These are phyloP conservation scores for Arachnomyces sp. DNA, from an alignment of 2,329 filamentous ascomycete genomes.

Conservation along the genomic window DNA sequence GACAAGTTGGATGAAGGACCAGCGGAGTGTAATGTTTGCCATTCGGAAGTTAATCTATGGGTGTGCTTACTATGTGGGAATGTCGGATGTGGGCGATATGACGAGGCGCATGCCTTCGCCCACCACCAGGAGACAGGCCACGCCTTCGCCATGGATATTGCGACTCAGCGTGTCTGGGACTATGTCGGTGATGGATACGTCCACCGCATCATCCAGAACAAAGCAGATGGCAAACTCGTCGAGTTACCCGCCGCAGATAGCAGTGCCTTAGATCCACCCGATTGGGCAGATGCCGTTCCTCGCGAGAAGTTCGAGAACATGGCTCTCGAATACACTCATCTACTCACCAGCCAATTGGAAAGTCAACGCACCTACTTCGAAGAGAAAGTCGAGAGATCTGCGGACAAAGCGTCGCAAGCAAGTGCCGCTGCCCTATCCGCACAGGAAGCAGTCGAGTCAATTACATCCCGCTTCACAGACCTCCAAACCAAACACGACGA, in stretches of 20 bases:
- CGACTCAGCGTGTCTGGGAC: slow-evolving; percentile 95
- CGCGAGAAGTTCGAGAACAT: slow-evolving; percentile 65
- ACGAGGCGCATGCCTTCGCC: slow-evolving; percentile 83
- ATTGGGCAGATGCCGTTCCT: slow-evolving; percentile 39
- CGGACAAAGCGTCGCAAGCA: slow-evolving; percentile 77
- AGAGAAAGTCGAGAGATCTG: slow-evolving; percentile 78
- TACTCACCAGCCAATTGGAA: slow-evolving; percentile 86
- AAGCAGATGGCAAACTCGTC: slow-evolving; percentile 84
- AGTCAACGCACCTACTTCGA: slow-evolving; percentile 91
- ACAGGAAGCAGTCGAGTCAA: slow-evolving; percentile 58
- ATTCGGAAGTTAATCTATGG: slow-evolving; percentile 77
- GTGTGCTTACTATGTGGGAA: slow-evolving; percentile 90
- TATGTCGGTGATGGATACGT: slow-evolving; percentile 95
- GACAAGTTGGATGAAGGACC: slow-evolving; percentile 47
- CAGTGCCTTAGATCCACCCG: slow-evolving; percentile 34
- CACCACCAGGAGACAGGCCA: slow-evolving; percentile 88
- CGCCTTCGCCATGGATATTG: slow-evolving; percentile 84
- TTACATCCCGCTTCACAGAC: slow-evolving; percentile 46
- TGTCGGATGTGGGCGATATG: slow-evolving; percentile 89
- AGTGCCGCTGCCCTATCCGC: slow-evolving; percentile 42
- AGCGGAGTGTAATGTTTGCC: slow-evolving; percentile 67
- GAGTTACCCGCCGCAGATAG: slow-evolving; percentile 63
- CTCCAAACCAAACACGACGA: slow-evolving; percentile 49
- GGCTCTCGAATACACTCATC: slow-evolving; percentile 86
- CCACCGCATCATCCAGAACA: slow-evolving; percentile 87